Percentiles rank a stretch among this genome's conserved stretches.
phyloP scores from a whole-genome alignment of 2,329 filamentous ascomycete species.

The Phialocephala subalpina region DNA sequence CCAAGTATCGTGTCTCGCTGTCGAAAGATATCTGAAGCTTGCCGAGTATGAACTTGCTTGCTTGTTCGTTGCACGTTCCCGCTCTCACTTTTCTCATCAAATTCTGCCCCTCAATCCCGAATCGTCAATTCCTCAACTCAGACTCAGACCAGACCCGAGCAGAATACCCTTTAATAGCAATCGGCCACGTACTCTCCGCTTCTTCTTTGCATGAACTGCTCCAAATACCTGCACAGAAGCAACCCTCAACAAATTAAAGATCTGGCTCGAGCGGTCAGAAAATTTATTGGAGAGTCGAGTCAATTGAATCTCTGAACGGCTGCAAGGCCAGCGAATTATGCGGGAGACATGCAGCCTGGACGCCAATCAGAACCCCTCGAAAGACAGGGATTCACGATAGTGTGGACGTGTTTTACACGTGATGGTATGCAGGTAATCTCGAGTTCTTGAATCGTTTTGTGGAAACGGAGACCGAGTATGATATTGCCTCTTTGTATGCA shows the following conservation, averaged over 20 bases:
- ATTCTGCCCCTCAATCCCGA: not conserved
- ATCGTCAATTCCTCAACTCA: not conserved
- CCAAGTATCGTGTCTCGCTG: not conserved
- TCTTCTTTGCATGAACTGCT: not conserved
- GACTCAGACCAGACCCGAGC: not conserved
- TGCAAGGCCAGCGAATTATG: conserved; percentile 4
- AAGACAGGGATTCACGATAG: not conserved
- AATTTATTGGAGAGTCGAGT: no score
- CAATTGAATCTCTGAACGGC: not conserved
- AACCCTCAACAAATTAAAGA: not conserved
- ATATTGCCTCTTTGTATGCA: not conserved
- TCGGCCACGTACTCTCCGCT: not conserved
- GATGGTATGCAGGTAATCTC: conserved; percentile 1
- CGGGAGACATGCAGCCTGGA: not conserved
- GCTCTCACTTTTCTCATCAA: not conserved
- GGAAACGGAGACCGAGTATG: not conserved
- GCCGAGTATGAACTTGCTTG: not conserved
- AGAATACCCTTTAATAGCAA: not conserved
- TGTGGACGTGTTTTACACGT: not conserved
- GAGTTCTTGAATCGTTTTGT: not conserved
- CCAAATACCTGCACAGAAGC: not conserved
- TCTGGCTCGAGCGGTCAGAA: not conserved
- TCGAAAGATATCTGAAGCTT: not conserved
- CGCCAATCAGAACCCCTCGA: not conserved
- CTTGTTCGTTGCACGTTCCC: not conserved